Percentiles rank a stretch among this genome's conserved stretches.
phyloP scores from a whole-genome alignment of 768 basidiomycete species.

The Termitomyces sp. region DNA sequence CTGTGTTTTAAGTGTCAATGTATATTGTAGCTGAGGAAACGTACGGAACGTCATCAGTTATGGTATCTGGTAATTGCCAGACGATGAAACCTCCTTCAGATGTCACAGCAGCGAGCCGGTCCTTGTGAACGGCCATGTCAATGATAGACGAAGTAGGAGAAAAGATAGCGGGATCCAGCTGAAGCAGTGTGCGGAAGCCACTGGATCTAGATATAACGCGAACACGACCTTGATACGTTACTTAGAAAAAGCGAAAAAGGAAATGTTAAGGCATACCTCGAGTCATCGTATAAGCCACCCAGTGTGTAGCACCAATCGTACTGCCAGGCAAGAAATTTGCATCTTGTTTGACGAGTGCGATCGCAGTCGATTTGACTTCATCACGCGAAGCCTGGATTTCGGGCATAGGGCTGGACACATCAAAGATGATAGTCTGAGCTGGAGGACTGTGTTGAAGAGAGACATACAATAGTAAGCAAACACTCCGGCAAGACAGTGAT shows the following conservation, averaged over 20 bases:
- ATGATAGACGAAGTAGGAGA: slow-evolving; percentile 41
- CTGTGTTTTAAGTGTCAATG: slow-evolving; percentile 2
- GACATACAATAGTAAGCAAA: slow-evolving; percentile 2
- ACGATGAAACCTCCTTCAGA: slow-evolving; percentile 87
- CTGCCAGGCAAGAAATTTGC: slow-evolving; percentile 79
- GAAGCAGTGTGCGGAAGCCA: slow-evolving; percentile 82
- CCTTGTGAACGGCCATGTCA: slow-evolving; percentile 83
- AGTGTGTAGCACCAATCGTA: slow-evolving; percentile 86
- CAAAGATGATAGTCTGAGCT: slow-evolving; percentile 65
- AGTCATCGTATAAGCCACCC: slow-evolving; percentile 93
- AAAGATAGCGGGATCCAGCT: slow-evolving; percentile 54
- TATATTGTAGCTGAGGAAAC: slow-evolving; percentile 22
- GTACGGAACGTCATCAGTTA: slow-evolving; percentile 84
- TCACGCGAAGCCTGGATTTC: slow-evolving; percentile 74
- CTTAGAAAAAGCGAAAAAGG: slow-evolving; percentile 2
- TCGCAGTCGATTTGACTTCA: slow-evolving; percentile 82
- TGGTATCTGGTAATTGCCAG: slow-evolving; percentile 79
- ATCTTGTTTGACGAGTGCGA: slow-evolving; percentile 84
- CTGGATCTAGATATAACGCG: slow-evolving; percentile 86
- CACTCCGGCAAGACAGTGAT: neutral
- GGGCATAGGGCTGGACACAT: slow-evolving; percentile 66
- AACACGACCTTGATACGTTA: slow-evolving; percentile 52
- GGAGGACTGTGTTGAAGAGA: slow-evolving; percentile 38
- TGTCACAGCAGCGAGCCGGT: slow-evolving; percentile 79
- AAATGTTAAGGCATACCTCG: slow-evolving; percentile 38